These are phyloP conservation scores for Mycena filopes DNA, from an alignment of 768 basidiomycete genomes.

Conservation along the genomic window DNA sequence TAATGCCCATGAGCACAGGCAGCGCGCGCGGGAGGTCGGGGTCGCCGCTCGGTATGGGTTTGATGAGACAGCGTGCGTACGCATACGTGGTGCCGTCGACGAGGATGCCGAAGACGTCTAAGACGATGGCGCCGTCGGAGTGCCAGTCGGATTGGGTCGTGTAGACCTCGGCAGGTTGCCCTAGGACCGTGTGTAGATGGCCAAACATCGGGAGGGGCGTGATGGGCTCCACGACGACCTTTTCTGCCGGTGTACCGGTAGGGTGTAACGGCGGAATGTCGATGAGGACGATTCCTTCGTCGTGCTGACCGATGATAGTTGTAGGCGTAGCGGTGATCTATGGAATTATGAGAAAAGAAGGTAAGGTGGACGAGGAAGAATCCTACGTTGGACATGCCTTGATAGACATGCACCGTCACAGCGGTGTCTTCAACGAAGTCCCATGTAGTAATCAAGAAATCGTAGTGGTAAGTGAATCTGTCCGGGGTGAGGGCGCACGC, in stretches of 20 bases:
- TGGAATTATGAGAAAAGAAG: neutral
- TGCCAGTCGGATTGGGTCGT: constrained; percentile 22
- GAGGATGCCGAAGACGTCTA: constrained; percentile 23
- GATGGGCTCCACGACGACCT: constrained; percentile 12
- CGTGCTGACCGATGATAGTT: constrained; percentile 10
- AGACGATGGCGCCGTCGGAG: constrained; percentile 10
- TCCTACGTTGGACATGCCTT: neutral
- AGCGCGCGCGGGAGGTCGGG: constrained; percentile 19
- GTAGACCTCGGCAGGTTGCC: neutral
- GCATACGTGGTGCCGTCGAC: neutral
- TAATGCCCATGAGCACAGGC: constrained; percentile 25
- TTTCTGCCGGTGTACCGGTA: constrained; percentile 13
- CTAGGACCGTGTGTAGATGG: constrained; percentile 18
- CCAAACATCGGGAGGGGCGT: constrained; percentile 13
- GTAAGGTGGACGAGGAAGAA: neutral
- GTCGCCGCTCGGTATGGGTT: constrained; percentile 6
- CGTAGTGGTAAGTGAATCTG: constrained; percentile 18
- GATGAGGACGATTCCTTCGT: constrained; percentile 7
- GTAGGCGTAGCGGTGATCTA: constrained; percentile 19
- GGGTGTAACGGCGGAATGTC: constrained; percentile 23
- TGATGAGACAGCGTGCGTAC: constrained; percentile 19
- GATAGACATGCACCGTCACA: constrained; percentile 18
- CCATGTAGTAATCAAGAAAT: constrained; percentile 18
- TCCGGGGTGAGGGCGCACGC: constrained; percentile 7
- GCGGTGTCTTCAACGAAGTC: constrained; percentile 19